Evolutionary conservation across 192 early-diverging fungal genomes (phyloP), one percentile per base, ranked within the genome.

Genomic region (Coemansia furcata): DNA sequence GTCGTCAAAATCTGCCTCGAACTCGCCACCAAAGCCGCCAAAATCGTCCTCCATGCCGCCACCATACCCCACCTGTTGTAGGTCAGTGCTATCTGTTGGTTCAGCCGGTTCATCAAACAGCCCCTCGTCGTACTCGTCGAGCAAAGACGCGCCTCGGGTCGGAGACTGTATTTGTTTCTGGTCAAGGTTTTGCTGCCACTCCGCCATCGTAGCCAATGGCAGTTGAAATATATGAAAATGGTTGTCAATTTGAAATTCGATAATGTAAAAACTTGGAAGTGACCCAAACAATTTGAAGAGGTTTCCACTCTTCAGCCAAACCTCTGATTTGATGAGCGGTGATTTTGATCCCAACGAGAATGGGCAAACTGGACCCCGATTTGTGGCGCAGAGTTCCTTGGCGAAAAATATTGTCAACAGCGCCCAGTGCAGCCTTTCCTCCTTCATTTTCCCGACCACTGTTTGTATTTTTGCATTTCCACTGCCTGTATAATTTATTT

Each of bases 1-100:
- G 32, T 64, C 64, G 19, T 47, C 66, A 68, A 80, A 80, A 14
- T 66, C 67, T 35, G 65, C 70, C 4, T 37, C 58, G 17, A 63
- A 63, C 23, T 55, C 61, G 11, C 62, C 60, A 32, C 49, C 65
- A 65, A 77, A 77, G 15, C 59, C 62, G 36, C 55, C 77, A 63
- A 64, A 62, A 12, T 63, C 71, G 11, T 69, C 62, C 42, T 49
- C 46, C 10, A 15, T 12, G 17, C 62, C 62, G 6, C 9, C 17
- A 14, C 12, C 61, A 46, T 46, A 14, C 3, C 21, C 59, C n/a
- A 14, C 59, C 17, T 19, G 19, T 19, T 38, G 36, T 7, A 36
- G 6, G 33, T 11, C 30, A n/a, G 54, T 33, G 54, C 29, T n/a
- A 23, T 14, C n/a, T 6, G 54, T n/a, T 33, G 54, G 32, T 6